These are phyloP conservation scores for Hymenoscyphus scutula DNA, from an alignment of 2,329 filamentous ascomycete species.

Conservation along the genomic window DNA sequence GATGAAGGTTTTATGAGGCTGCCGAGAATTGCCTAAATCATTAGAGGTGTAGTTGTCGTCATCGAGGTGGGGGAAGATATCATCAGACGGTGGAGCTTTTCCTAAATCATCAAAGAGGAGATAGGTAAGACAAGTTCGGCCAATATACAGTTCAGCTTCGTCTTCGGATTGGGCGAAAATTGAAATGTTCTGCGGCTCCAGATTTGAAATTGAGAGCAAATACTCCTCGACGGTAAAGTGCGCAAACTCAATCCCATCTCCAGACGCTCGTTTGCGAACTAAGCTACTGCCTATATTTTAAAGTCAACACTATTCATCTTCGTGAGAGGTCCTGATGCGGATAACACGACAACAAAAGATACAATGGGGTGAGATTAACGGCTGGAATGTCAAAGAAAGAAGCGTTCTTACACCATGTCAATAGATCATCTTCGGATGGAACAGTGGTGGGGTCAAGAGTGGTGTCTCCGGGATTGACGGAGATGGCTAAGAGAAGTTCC, in stretches of 20 bases:
- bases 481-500: neutral
- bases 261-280: neutral
- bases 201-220: constrained; percentile 1
- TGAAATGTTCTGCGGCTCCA: neutral
- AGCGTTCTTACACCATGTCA: neutral
- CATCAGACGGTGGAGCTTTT: neutral
- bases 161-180: neutral
- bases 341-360: no score
- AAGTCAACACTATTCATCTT: neutral
- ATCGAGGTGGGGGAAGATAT: neutral
- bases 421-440: neutral
- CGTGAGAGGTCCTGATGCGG: neutral
- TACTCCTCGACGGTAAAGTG: constrained; percentile 1
- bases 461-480: neutral
- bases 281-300: neutral
- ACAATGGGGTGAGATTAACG: no score
- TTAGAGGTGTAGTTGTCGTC: no score
- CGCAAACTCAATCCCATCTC: neutral
- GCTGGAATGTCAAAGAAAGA: no score
- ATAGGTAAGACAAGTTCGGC: neutral
- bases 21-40: no score
- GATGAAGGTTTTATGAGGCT: no score
- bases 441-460: neutral
- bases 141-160: neutral
- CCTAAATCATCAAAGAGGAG: neutral